Conservation (phyloP, 176 grass and related monocot genomes). For the Phyllostachys edulis region DNA sequence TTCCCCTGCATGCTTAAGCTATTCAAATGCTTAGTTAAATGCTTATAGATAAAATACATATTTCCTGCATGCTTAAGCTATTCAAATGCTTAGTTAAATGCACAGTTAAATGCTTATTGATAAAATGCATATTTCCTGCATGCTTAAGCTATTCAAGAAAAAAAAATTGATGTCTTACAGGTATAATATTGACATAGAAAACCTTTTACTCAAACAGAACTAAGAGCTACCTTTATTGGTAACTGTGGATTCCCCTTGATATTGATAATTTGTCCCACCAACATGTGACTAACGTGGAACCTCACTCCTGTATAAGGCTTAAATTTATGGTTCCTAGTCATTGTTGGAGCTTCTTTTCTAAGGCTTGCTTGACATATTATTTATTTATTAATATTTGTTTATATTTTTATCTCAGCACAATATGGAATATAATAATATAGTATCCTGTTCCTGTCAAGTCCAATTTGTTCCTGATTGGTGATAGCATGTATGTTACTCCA, state of each 20-base stretch:
- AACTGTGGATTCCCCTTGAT: background rate
- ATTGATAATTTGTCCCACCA: background rate
- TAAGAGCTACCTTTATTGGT: background rate
- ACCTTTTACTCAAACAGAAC: background rate
- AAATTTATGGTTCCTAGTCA: background rate
- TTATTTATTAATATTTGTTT: background rate
- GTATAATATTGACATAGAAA: background rate
- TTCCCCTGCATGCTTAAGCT: too few species aligned
- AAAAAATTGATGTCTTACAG: background rate
- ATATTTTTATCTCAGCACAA: background rate
- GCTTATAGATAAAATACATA: too few species aligned
- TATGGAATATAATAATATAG: background rate
- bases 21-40: too few species aligned
- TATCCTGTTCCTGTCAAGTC: background rate
- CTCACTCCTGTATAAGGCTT: background rate
- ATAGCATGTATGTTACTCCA: background rate
- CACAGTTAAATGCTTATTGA: background rate
- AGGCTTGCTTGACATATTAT: conserved; percentile 1
- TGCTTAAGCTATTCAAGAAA: background rate
- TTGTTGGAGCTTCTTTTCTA: conserved; percentile 3
- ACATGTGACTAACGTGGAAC: conserved; percentile 1
- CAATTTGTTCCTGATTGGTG: conserved; percentile 1
- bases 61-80: background rate
- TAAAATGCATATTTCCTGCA: conserved; percentile 2
- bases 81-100: too few species aligned